These are phyloP conservation scores for Coniophora puteana DNA, from an alignment of 1,284 basidiomycete species.

Conservation along the genomic window DNA sequence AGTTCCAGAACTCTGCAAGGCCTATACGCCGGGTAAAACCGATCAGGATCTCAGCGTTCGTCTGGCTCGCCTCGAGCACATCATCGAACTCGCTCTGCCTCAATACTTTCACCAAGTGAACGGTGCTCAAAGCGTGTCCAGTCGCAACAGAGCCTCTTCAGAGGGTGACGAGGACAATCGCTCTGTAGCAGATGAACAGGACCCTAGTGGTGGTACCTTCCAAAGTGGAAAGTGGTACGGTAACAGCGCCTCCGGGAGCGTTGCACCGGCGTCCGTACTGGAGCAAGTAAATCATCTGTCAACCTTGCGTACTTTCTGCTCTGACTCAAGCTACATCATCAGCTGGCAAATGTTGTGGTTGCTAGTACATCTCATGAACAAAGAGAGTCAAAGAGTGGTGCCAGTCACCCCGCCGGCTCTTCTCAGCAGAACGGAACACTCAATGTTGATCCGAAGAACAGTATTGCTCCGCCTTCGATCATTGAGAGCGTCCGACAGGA, in stretches of 20 bases:
- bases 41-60: slow-evolving; percentile 76
- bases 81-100: slow-evolving; percentile 73
- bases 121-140: no score
- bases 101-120: slow-evolving; percentile 64
- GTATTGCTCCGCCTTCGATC: slow-evolving; percentile 25
- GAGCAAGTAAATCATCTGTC: slow-evolving; percentile 56
- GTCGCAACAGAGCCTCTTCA: slow-evolving; percentile 44
- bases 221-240: slow-evolving; percentile 83
- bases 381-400: slow-evolving; percentile 19
- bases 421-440: slow-evolving; percentile 22
- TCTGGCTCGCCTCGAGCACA: slow-evolving; percentile 70
- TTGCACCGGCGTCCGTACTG: slow-evolving; percentile 71
- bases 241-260: slow-evolving; percentile 73
- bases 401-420: slow-evolving; percentile 6
- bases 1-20: slow-evolving; percentile 80
- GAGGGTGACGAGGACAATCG: slow-evolving; percentile 56
- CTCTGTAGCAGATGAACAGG: slow-evolving; percentile 70
- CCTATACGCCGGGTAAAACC: slow-evolving; percentile 79
- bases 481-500: slow-evolving; percentile 48
- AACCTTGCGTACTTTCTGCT: slow-evolving; percentile 7
- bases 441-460: slow-evolving; percentile 20
- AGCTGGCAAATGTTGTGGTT: slow-evolving; percentile 62
- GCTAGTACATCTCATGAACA: slow-evolving; percentile 28
- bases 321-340: slow-evolving; percentile 12
- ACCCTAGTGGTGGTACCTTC: slow-evolving; percentile 69